Conservation (phyloP, 2,329 filamentous ascomycete species). For the Ceratocystiopsis minuta region DNA sequence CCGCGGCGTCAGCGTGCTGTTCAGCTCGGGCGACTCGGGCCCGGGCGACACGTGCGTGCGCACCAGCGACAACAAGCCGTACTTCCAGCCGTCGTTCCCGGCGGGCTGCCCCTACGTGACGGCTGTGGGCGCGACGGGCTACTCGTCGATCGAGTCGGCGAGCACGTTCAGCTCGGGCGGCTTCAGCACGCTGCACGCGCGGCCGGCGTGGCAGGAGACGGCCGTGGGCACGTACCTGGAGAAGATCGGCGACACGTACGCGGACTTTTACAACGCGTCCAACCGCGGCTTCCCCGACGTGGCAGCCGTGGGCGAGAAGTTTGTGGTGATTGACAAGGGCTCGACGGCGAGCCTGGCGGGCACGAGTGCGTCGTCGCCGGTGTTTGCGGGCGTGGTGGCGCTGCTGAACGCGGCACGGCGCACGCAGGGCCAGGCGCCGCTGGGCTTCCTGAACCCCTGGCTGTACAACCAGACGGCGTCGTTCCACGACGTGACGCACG, state of each 20-base stretch:
- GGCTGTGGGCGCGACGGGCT: conserved; percentile 39
- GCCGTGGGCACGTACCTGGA: conserved; percentile 22
- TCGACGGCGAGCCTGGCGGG: conserved; percentile 9
- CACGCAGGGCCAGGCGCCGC: conserved; percentile 16
- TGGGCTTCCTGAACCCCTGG: conserved; percentile 28
- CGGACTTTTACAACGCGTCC: conserved; percentile 22
- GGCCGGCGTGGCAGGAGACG: conserved; percentile 22
- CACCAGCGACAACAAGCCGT: conserved; percentile 25
- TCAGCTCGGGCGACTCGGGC: conserved; percentile 41
- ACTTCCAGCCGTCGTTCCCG: conserved; percentile 22
- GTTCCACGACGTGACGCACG: conserved; percentile 14
- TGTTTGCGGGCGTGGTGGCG: conserved; percentile 23
- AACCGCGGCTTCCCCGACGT: conserved; percentile 32
- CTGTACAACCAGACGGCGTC: conserved; percentile 15
- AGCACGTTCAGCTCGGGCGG: conserved; percentile 21
- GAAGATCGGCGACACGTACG: conserved; percentile 24
- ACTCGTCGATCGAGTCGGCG: conserved; percentile 12
- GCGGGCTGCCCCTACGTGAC: conserved; percentile 22
- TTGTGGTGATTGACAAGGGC: conserved; percentile 12
- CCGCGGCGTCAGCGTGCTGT: conserved; percentile 47
- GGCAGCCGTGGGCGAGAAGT: conserved; percentile 30
- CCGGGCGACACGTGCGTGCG: conserved; percentile 44
- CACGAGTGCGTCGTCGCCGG: conserved; percentile 21
- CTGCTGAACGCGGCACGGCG: conserved; percentile 25
- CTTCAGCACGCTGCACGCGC: conserved; percentile 27